Percentiles rank a stretch among this genome's conserved stretches.
These are phyloP conservation scores for Crithidia thermophila DNA, from an alignment of 208 protist species.

Conservation along the genomic window DNA sequence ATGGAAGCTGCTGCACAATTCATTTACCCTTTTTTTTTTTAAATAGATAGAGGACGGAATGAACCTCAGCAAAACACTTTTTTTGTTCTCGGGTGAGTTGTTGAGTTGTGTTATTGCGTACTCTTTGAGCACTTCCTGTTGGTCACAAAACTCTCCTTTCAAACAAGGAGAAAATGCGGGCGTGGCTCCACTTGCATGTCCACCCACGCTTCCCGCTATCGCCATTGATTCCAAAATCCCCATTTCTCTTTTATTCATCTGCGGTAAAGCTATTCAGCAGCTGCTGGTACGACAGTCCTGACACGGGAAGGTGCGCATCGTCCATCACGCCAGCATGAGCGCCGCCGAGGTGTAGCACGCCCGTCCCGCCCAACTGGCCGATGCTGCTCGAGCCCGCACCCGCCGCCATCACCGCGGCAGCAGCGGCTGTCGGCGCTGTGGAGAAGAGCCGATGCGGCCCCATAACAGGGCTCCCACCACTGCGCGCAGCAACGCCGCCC, in stretches of 20 bases:
- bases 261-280: conserved; percentile 7
- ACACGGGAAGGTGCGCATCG: conserved; percentile 17
- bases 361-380: neutral
- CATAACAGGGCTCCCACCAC: neutral
- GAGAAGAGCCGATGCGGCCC: conserved; percentile 10
- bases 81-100: no score
- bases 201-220: no score
- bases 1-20: no score
- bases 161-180: no score
- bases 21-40: no score
- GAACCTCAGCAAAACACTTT: no score
- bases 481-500: no score
- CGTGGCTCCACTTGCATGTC: no score
- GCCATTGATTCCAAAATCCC: neutral
- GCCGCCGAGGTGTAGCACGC: neutral
- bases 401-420: neutral
- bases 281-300: neutral
- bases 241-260: neutral
- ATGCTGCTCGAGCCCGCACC: neutral
- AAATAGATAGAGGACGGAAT: no score
- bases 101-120: no score
- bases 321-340: neutral
- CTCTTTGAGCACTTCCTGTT: no score
- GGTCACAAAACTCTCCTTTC: no score
- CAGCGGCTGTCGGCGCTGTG: conserved; percentile 16